A percentile compares a stretch with the other conserved stretches of the same genome.
These are phyloP conservation scores for Platanthera guangdongensis DNA, from an alignment of 106 monocot species.

Conservation along the genomic window DNA sequence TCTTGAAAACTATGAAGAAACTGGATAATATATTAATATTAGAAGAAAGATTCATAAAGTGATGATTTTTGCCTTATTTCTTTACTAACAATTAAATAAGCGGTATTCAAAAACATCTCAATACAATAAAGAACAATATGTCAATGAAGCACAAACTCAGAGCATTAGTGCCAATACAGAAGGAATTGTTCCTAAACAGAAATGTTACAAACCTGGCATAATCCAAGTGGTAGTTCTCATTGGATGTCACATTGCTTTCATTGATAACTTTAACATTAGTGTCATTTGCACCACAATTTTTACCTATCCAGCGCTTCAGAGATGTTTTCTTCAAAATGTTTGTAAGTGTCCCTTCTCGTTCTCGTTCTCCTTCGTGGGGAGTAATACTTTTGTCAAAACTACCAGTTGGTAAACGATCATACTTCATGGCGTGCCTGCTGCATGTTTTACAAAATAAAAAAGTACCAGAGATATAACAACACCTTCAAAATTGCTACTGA, in stretches of 20 bases:
- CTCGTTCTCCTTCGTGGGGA: slow-evolving; percentile 38
- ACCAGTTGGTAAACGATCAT: slow-evolving; percentile 12
- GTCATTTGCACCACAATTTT: slow-evolving; percentile 24
- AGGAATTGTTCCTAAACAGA: not conserved
- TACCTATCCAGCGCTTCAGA: slow-evolving; percentile 56
- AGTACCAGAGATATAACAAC: not conserved
- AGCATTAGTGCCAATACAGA: not conserved
- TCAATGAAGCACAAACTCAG: not conserved
- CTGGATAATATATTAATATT: not conserved
- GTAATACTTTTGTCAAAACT: slow-evolving; percentile 25
- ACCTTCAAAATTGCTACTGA: not conserved
- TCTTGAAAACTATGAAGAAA: not conserved
- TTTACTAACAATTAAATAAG: slow-evolving; percentile 7
- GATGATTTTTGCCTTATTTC: not conserved
- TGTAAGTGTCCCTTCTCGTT: slow-evolving; percentile 60
- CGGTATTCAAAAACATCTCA: not conserved
- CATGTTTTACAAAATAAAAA: slow-evolving; percentile 10
- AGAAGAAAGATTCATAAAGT: not conserved
- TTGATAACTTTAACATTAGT: slow-evolving; percentile 14
- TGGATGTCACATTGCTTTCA: slow-evolving; percentile 12
- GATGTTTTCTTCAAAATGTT: slow-evolving; percentile 61
- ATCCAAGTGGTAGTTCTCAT: slow-evolving; percentile 28
- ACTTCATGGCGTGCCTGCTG: slow-evolving; percentile 17
- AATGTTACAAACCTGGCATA: slow-evolving; percentile 46
- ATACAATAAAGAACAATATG: not conserved